A percentile compares a stretch with the other conserved stretches of the same genome.
Conservation (phyloP, 208 protist species). For the Acanthamoeba triangularis region DNA sequence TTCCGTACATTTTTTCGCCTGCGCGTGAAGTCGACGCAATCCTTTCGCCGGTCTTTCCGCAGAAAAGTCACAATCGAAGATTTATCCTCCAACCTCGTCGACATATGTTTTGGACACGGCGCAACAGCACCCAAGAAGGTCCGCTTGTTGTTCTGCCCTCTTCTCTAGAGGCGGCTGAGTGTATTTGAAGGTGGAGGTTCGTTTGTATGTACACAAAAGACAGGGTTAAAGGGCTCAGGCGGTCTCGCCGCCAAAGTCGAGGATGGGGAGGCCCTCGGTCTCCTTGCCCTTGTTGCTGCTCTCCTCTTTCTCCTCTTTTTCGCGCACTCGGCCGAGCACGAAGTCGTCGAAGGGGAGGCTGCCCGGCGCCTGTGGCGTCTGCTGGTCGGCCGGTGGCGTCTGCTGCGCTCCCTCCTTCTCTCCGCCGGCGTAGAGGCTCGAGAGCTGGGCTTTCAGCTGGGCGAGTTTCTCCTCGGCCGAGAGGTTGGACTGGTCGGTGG, state of each 20-base stretch:
- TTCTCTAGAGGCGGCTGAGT: background rate
- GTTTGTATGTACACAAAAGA: constrained; percentile 8
- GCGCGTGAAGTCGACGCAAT: background rate
- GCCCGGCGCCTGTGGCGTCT: background rate
- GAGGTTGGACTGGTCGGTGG: background rate
- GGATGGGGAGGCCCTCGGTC: background rate
- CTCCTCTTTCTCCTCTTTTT: constrained; percentile 16
- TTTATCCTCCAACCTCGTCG: background rate
- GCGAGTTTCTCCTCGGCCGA: constrained; percentile 21
- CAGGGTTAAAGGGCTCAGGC: background rate
- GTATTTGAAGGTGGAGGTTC: background rate
- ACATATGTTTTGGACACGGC: background rate
- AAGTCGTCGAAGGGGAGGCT: constrained; percentile 48
- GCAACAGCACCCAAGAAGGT: background rate
- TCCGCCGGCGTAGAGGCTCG: background rate
- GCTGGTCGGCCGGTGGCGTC: background rate
- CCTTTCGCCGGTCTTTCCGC: background rate
- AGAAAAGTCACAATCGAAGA: background rate
- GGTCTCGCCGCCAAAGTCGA: constrained; percentile 48
- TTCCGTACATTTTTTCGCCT: background rate
- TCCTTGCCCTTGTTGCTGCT: background rate
- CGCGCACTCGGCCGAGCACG: constrained; percentile 24
- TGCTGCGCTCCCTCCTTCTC: background rate
- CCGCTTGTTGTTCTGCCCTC: background rate
- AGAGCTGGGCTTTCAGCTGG: constrained; percentile 25